Evolutionary conservation across 1,284 basidiomycete genomes (phyloP), one percentile per base, ranked within the genome.

Genomic region (Trichosporon sp.): DNA sequence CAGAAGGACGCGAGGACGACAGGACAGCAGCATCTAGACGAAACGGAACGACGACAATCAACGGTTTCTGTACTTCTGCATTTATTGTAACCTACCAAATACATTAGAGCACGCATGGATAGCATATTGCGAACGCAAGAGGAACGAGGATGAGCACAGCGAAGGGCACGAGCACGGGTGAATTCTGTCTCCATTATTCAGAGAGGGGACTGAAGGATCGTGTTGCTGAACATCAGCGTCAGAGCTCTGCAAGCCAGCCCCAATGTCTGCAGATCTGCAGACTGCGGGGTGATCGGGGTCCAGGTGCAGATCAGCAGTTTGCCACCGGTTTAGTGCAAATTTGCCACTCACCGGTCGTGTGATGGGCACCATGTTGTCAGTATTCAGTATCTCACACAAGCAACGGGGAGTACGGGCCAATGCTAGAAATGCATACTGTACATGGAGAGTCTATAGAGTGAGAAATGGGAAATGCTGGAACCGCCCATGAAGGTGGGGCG

Each of bases 21-120:
- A 54, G 19, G 21, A 11, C 51, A 54, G 19, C 7, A 54, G 51
- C 51, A 54, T 54, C 51, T 54, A 54, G 51, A 54, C n/a, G 51
- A 54, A 10, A 16, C 51, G 51, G 51, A 26, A 54, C 51, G 51
- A 54, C 51, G 8, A 5, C 51, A n/a, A 54, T 19, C 35, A 37
- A 37, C 35, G 35, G 51, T 21, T 54, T 54, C 51, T 54, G 51
- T 54, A 54, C 51, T 54, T 21, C 51, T 54, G 51, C 51, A 54
- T 54, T 26, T 54, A 54, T 54, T 54, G 51, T 54, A 54, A 54
- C 51, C 10, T 19, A 21, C n/a, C 51, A 54, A 54, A n/a, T 54
- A 54, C 51, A 54, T 54, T 54, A 54, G n/a, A 54, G 51, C 51
- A 54, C 51, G 51, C 51, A 54, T 54, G 51, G 16, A 54, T 54